phyloP scores from a whole-genome alignment of 371 early-diverging fungal species.

The Mucor velutinosus region DNA sequence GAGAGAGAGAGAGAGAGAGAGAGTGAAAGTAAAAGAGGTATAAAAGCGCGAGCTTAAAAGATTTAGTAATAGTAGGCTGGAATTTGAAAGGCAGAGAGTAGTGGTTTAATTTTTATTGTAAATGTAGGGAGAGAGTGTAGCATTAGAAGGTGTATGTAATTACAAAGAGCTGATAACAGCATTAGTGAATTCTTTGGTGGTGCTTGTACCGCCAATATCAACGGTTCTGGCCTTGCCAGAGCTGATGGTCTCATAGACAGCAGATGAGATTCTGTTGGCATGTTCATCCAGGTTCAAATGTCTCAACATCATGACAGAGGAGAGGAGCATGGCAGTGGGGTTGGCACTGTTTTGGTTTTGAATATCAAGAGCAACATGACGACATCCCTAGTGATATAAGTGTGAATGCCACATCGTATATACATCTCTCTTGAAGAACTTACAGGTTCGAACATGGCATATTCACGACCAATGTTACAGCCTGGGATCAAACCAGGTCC shows the following conservation, averaged over 20 bases:
- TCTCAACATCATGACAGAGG: conserved; percentile 90
- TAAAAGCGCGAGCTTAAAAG: too few relatives aligned
- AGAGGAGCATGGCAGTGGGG: conserved; percentile 90
- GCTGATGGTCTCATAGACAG: conserved; percentile 52
- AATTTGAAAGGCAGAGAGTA: too few relatives aligned
- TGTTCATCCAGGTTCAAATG: conserved; percentile 85
- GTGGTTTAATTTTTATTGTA: too few relatives aligned
- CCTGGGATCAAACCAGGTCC: conserved; percentile 96
- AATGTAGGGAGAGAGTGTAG: too few relatives aligned
- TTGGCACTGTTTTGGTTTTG: conserved; percentile 92
- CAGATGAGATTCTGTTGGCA: conserved; percentile 83
- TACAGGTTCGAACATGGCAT: conserved; percentile 93
- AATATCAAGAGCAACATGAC: conserved; percentile 95
- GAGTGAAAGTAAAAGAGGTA: neutral
- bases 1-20: neutral
- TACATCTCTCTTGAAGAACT: conserved; percentile 4
- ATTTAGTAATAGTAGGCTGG: too few relatives aligned
- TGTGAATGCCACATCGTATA: neutral
- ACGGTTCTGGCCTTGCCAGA: conserved; percentile 32
- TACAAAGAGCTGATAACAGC: conserved; percentile 56
- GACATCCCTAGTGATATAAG: conserved; percentile 69
- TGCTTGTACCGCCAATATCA: conserved; percentile 53
- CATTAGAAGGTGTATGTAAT: too few relatives aligned
- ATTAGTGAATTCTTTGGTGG: conserved; percentile 90
- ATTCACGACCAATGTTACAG: conserved; percentile 94